Evolutionary conservation across 1,284 basidiomycete species (phyloP).

Genomic region (Apiotrichum laibachii): DNA sequence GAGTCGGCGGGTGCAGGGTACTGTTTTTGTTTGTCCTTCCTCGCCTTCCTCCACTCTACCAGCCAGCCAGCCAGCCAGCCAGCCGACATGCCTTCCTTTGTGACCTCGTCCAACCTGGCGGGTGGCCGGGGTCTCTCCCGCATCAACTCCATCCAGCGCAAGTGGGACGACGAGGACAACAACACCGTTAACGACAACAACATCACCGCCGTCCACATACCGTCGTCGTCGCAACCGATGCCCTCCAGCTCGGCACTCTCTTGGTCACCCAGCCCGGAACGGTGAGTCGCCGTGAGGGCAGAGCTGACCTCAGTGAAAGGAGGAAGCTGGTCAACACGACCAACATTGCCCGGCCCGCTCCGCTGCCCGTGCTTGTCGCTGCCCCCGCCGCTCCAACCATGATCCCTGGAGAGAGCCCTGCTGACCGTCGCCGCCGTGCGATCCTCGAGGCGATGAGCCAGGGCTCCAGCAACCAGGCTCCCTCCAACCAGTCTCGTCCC

Average conservation of each 20-base stretch:
- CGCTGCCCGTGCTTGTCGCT: neutral
- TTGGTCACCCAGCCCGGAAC: slow-evolving; percentile 30
- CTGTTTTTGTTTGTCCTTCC: too few relatives aligned
- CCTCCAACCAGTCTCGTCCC: slow-evolving; percentile 7
- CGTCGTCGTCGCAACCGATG: slow-evolving; percentile 3
- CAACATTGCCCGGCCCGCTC: neutral
- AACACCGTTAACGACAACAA: neutral
- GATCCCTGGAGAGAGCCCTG: slow-evolving; percentile 26
- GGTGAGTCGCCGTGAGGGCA: slow-evolving; percentile 11
- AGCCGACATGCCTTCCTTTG: neutral
- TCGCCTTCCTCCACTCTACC: too few relatives aligned
- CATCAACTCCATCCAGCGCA: slow-evolving; percentile 43
- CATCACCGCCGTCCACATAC: neutral
- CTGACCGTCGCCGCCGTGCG: slow-evolving; percentile 39
- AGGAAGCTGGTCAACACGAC: slow-evolving; percentile 1
- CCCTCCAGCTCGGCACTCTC: slow-evolving; percentile 18
- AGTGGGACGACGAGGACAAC: slow-evolving; percentile 38
- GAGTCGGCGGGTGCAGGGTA: too few relatives aligned
- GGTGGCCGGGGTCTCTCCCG: slow-evolving; percentile 21
- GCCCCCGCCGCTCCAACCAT: neutral
- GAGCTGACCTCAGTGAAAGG: neutral
- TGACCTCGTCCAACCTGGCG: neutral
- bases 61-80: too few relatives aligned
- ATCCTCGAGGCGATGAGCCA: slow-evolving; percentile 42
- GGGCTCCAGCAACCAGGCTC: slow-evolving; percentile 15